Evolutionary conservation across 164 flowering plant genomes (phyloP), one percentile per base, ranked within the genome.

Genomic region (Liriodendron chinense): DNA sequence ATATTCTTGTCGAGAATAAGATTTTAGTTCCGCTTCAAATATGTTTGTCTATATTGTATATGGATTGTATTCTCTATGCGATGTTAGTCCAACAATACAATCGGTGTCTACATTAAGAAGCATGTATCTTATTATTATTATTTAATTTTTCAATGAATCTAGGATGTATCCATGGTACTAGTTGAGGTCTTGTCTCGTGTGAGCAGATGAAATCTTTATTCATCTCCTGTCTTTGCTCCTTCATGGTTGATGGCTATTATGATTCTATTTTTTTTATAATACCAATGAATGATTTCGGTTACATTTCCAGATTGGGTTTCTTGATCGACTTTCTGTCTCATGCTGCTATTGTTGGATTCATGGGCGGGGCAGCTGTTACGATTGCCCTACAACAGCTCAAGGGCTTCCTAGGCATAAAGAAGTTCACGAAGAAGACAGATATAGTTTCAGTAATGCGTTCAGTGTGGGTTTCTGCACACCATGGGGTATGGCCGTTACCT

Each of bases 311-410:
- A 80, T 82, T 95, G 82, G 99, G 99, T 0, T 96, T 96, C 85
- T 78, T 96, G 80, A 91, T 96, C 43, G 99, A 95, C 76, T 95
- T 95, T 81, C 85, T 93, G 67, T 93, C 99, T 26, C 99, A 96
- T 82, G 98, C 99, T 77, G 97, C 99, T 12, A 80, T 96, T 57
- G 99, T 96, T 70, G 99, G 98, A 65, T 96, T 96, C 76, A 94
- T 94, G 99, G 98, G 84, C 50, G 99, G 99, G 72, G 98, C 98
- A 70, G 99, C 99, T 66, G 85, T 94, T 62, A 94, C 98, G 23
- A 96, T 96, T 78, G 86, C 95, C 22, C 94, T 96, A 48, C 99
- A 96, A 79, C 99, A 96, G 81, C 95, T 96, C 22, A 96, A 94
- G 79, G 97, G 98, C 25, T 89, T 96, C 73, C 92, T 96, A 47